phyloP scores from a whole-genome alignment of 805 yeast species.

The Sporopachydermia lactativora region DNA sequence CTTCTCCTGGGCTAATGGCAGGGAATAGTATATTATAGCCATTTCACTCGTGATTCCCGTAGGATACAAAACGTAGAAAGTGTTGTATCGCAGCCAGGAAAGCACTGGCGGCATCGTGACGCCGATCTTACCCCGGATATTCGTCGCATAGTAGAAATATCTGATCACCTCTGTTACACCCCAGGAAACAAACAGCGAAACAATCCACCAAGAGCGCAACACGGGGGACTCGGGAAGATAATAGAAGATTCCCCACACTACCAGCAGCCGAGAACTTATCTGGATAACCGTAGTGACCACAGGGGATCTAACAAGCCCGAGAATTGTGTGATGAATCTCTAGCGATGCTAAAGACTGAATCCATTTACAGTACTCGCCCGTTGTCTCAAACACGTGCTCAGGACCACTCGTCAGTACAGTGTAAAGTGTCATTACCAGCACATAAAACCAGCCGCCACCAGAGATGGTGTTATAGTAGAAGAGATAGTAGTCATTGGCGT shows the following conservation, averaged over 20 bases:
- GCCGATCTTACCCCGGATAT: slow-evolving; percentile 27
- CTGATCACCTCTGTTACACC: slow-evolving; percentile 86
- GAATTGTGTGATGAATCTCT: slow-evolving; percentile 64
- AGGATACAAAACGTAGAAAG: slow-evolving; percentile 77
- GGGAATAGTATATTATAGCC: slow-evolving; percentile 49
- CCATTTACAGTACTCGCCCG: slow-evolving; percentile 41
- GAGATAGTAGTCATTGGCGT: slow-evolving; percentile 16
- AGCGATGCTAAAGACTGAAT: slow-evolving; percentile 71
- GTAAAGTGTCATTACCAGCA: slow-evolving; percentile 29
- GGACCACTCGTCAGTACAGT: slow-evolving; percentile 38
- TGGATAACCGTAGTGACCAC: slow-evolving; percentile 74
- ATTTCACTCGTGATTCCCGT: slow-evolving; percentile 84
- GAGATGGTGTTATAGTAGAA: slow-evolving; percentile 38
- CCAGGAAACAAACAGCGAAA: slow-evolving; percentile 70
- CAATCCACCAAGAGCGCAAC: slow-evolving; percentile 27
- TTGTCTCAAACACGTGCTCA: slow-evolving; percentile 46
- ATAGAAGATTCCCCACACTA: slow-evolving; percentile 73
- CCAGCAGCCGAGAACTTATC: slow-evolving; percentile 69
- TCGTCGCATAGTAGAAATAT: slow-evolving; percentile 75
- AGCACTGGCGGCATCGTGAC: slow-evolving; percentile 43
- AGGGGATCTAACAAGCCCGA: slow-evolving; percentile 80
- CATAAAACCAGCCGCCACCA: slow-evolving; percentile 38
- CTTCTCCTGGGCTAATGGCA: slow-evolving; percentile 45
- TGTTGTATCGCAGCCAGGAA: slow-evolving; percentile 66
- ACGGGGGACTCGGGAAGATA: slow-evolving; percentile 65